Conservation (phyloP, 495 filamentous ascomycete species). For the Xylaria intraflava region DNA sequence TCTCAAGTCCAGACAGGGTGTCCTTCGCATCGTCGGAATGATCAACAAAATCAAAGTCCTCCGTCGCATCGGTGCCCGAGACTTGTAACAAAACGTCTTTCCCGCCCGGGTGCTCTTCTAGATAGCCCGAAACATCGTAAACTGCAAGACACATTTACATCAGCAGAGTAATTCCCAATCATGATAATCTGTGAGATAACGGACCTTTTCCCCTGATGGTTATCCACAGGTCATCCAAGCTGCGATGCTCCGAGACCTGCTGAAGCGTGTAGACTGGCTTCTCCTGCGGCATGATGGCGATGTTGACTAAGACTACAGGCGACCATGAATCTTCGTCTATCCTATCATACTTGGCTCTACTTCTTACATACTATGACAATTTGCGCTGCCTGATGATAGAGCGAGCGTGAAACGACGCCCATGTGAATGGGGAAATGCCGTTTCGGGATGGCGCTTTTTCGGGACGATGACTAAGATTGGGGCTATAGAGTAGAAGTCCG, state of each 20-base stretch:
- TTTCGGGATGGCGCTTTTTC: neutral
- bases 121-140: constrained; percentile 53
- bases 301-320: neutral
- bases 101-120: constrained; percentile 56
- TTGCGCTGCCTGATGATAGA: neutral
- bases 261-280: neutral
- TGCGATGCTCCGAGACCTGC: neutral
- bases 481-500: neutral
- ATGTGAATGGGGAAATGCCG: neutral
- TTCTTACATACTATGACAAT: neutral
- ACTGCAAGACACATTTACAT: constrained; percentile 36
- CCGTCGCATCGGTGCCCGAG: constrained; percentile 52
- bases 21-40: constrained; percentile 55
- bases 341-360: neutral
- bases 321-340: neutral
- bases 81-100: constrained; percentile 47
- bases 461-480: neutral
- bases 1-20: no score
- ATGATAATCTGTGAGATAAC: no score
- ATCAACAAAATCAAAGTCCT: constrained; percentile 52
- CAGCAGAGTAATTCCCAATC: neutral
- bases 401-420: neutral
- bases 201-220: neutral
- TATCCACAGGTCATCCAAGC: neutral
- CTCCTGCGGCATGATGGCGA: neutral